Conservation (phyloP, 169 alveolate species). For the Neospora caninum region DNA sequence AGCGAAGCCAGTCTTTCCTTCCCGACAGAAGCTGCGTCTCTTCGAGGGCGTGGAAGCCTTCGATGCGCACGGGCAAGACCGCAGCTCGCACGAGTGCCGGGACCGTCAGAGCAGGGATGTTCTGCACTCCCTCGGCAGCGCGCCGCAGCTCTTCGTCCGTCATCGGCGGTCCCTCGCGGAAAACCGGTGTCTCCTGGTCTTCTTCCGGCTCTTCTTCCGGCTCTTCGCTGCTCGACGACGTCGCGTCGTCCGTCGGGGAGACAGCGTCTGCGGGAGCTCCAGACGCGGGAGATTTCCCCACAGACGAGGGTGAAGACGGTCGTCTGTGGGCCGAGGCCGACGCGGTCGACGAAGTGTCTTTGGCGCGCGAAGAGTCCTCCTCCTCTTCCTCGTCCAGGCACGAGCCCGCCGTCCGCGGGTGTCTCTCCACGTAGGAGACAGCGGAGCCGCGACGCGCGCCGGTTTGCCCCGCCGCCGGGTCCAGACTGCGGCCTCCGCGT, state of each 20-base stretch:
- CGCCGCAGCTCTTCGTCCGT: slow-evolving; percentile 68
- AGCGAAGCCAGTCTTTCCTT: slow-evolving; percentile 72
- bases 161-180: slow-evolving; percentile 30
- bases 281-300: neutral
- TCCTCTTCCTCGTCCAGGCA: neutral
- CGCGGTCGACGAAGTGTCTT: neutral
- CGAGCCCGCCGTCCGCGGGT: neutral
- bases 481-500: neutral
- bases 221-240: neutral
- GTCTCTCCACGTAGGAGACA: slow-evolving; percentile 29
- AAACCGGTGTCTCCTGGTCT: neutral
- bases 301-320: neutral
- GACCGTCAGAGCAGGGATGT: slow-evolving; percentile 59
- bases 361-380: neutral
- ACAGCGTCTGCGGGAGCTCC: neutral
- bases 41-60: slow-evolving; percentile 76
- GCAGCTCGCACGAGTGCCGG: slow-evolving; percentile 76
- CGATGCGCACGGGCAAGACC: slow-evolving; percentile 75
- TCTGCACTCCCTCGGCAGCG: neutral
- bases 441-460: neutral
- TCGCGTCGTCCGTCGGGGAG: neutral
- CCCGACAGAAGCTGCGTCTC: slow-evolving; percentile 74
- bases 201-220: neutral
- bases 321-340: neutral
- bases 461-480: neutral